phyloP scores from a whole-genome alignment of 495 filamentous ascomycete species.

The Podospora didyma region DNA sequence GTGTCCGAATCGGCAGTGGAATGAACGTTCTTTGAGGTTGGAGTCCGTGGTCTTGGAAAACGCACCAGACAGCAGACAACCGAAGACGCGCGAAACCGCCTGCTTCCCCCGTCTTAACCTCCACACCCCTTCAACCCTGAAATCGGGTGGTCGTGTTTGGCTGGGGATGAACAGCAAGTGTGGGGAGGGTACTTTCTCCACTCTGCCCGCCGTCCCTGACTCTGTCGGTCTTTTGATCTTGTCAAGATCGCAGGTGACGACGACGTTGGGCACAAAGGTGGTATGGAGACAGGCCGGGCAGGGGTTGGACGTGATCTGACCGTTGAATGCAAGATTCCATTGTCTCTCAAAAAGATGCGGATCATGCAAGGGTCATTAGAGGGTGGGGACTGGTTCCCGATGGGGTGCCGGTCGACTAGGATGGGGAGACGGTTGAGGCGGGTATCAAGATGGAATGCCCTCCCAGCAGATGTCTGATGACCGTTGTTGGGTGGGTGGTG shows the following conservation, averaged over 20 bases:
- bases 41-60: constrained; percentile 13
- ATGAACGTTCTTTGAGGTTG: constrained; percentile 31
- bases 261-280: constrained; percentile 7
- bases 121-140: constrained; percentile 2
- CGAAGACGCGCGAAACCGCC: constrained; percentile 7
- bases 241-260: constrained; percentile 11
- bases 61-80: constrained; percentile 8
- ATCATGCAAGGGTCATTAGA: constrained; percentile 33
- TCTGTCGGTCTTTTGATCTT: constrained; percentile 9
- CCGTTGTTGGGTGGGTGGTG: not conserved
- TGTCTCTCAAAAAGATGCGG: constrained; percentile 23
- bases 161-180: not conserved
- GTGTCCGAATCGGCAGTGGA: constrained; percentile 17
- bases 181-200: not conserved
- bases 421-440: constrained; percentile 13
- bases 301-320: constrained; percentile 20
- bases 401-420: constrained; percentile 20
- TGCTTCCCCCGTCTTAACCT: constrained; percentile 7
- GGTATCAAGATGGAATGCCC: not conserved
- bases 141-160: not conserved
- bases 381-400: constrained; percentile 16
- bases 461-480: not conserved
- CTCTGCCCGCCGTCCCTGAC: not conserved
- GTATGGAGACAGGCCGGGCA: constrained; percentile 17
- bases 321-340: constrained; percentile 37